A percentile compares a stretch with the other conserved stretches of the same genome.
Conservation (phyloP, 345 rosid genomes). For the Eutrema japonicum region DNA sequence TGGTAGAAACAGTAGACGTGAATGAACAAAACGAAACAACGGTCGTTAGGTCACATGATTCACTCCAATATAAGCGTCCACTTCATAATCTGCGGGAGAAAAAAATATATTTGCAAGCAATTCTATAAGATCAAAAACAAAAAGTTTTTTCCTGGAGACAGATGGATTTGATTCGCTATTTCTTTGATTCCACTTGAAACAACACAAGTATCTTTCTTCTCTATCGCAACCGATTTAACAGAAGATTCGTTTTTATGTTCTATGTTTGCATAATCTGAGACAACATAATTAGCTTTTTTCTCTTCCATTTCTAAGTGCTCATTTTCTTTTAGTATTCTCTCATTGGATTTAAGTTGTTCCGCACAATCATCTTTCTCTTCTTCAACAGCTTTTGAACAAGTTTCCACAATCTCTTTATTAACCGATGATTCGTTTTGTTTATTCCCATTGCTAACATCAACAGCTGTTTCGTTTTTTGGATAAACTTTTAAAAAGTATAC, state of each 20-base stretch:
- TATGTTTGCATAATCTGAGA: not conserved
- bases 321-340: not conserved
- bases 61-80: slow-evolving; percentile 39
- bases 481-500: too few relatives aligned
- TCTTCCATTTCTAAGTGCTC: not conserved
- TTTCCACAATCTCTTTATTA: not conserved
- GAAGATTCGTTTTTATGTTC: slow-evolving; percentile 1
- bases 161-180: not conserved
- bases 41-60: too few relatives aligned
- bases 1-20: slow-evolving; percentile 58
- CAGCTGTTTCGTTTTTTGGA: too few relatives aligned
- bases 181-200: not conserved
- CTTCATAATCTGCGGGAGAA: slow-evolving; percentile 48
- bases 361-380: not conserved
- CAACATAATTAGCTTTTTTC: slow-evolving; percentile 1
- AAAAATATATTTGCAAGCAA: slow-evolving; percentile 69
- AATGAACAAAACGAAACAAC: too few relatives aligned
- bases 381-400: not conserved
- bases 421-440: not conserved
- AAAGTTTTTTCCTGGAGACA: slow-evolving; percentile 53
- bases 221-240: too few relatives aligned
- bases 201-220: not conserved
- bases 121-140: slow-evolving; percentile 90
- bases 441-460: too few relatives aligned
- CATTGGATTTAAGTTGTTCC: not conserved